Base-by-base conservation (phyloP, 768 basidiomycete genomes). In the Suillus subaureus region DNA sequence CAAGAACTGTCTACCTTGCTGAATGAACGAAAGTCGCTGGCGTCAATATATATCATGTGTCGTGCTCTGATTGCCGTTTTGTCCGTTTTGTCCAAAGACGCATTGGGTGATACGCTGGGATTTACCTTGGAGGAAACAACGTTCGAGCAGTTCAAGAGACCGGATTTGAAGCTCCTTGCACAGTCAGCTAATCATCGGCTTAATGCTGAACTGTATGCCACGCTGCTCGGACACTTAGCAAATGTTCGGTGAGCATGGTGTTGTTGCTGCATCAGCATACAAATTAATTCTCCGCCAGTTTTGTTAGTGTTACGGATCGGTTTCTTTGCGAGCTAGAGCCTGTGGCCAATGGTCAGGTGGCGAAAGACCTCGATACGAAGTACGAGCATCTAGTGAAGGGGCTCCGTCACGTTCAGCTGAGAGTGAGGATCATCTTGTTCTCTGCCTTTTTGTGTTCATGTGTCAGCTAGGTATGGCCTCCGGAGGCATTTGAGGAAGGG, bases 221-320 rank as follows among this genome's bases (percentile, higher is more conserved):
- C 87, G 23, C 81, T 97, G n/a, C 79, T 97, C 6, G 96, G 94
- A 3, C 88, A 92, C 70, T 80, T 97, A 63, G 90, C 94, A 1
- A 89, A 87, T 70, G 81, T 93, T 66, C 84, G 94, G 93, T 94
- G 68, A 39, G 33, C 23, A 15, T 66, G 6, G 18, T 1, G 12
- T 56, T 8, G 23, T 64, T 47, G 7, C 18, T 61, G 21, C 11
- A 49, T 23, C 23, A 47, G 23, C 11, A 62, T 21, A 23, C 13
- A 21, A 55, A 40, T 23, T 61, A 31, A 57, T 51, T 9, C 42
- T 28, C 55, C 47, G 21, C 8, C 64, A 94, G 95, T 61, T 98
- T 98, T 70, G 82, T 91, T 69, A 96, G 90, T 65, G 93, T 98
- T n/a, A 94, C 93, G 4, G 95, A 97, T 77, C 87, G 94, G 0